Percentiles rank a stretch among this genome's conserved stretches.
phyloP scores from a whole-genome alignment of 768 basidiomycete genomes.

The Kwoniella dejecticola region DNA sequence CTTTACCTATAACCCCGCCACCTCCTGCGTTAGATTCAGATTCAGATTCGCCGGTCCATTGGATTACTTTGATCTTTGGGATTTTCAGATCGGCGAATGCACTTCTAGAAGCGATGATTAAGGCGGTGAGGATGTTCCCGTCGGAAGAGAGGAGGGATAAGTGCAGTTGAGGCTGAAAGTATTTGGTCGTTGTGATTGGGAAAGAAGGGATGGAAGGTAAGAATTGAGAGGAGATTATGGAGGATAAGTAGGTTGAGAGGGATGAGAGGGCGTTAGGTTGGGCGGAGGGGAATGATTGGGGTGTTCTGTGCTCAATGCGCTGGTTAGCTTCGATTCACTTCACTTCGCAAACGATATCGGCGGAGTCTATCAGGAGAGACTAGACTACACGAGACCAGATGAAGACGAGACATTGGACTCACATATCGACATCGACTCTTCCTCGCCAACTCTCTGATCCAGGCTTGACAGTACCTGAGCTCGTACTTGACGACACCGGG shows the following conservation, averaged over 20 bases:
- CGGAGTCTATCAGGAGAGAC: not conserved
- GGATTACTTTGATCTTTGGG: conserved; percentile 49
- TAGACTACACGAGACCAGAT: no score
- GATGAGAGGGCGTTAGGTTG: conserved; percentile 18
- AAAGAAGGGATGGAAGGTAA: conserved; percentile 49
- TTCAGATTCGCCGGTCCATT: conserved; percentile 28
- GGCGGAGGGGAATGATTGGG: conserved; percentile 48
- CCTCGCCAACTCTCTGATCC: conserved; percentile 46
- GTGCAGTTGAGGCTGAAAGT: conserved; percentile 52
- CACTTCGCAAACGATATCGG: not conserved
- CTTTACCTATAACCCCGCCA: conserved; percentile 30
- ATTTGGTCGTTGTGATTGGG: conserved; percentile 51
- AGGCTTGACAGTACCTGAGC: conserved; percentile 20
- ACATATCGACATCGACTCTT: conserved; percentile 55
- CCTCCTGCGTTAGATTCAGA: conserved; percentile 20
- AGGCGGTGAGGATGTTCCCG: conserved; percentile 37
- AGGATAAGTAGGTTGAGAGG: conserved; percentile 41
- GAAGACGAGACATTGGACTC: conserved; percentile 14
- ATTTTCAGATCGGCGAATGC: conserved; percentile 49
- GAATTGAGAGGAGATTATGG: conserved; percentile 49
- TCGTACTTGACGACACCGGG: conserved; percentile 6
- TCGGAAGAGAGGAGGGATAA: conserved; percentile 48
- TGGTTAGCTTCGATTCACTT: no score
- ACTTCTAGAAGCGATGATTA: conserved; percentile 48
- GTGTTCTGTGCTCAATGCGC: no score